Base-by-base conservation (phyloP, 2,329 filamentous ascomycete genomes). In the Alternaria ventricosa region DNA sequence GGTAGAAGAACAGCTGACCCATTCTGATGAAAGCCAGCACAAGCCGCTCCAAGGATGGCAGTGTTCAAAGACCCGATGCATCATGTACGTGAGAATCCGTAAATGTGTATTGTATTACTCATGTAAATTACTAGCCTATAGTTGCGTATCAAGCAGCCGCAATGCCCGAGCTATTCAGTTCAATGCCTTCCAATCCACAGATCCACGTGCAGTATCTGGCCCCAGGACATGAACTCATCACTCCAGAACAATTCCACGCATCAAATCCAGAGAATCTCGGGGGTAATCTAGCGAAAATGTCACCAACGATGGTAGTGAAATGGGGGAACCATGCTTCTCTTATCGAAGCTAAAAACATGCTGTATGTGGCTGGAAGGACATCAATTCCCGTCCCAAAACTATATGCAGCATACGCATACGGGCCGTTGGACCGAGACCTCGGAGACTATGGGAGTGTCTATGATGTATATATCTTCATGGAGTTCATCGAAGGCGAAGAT, bases 401-500 rank as follows among this genome's bases (percentile, higher is more conserved):
- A n/a, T 66, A 41, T 61, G 67, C 63, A 55, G 63, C 67, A 54
- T 70, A 70, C 57, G 59, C 67, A 60, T 66, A 66, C 50, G 60
- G 67, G 54, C 67, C 65, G 10, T 28, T 70, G 20, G 63, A 68
- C 50, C 60, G 67, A 58, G 53, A 58, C 20, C 20, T 66, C 5
- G 41, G 50, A 27, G 65, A 68, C 11, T 68, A 54, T 22, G 65
- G 58, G 23, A 66, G 44, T 57, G 47, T 65, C 27, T 67, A 67
- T 30, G 62, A 67, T 56, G 67, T 61, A 23, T 71, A 71, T 53
- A 65, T 71, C 55, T 65, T 69, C 23, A 66, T 68, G 67, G 63
- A 70, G 53, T 68, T 65, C 41, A 61, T 71, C n/a, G 57, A 69
- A 57, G 64, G 64, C 55, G 61, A 70, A 49, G 57, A 56, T 49